Conservation (phyloP, 495 filamentous ascomycete genomes). For the Pseudomonodictys pantanalensis region DNA sequence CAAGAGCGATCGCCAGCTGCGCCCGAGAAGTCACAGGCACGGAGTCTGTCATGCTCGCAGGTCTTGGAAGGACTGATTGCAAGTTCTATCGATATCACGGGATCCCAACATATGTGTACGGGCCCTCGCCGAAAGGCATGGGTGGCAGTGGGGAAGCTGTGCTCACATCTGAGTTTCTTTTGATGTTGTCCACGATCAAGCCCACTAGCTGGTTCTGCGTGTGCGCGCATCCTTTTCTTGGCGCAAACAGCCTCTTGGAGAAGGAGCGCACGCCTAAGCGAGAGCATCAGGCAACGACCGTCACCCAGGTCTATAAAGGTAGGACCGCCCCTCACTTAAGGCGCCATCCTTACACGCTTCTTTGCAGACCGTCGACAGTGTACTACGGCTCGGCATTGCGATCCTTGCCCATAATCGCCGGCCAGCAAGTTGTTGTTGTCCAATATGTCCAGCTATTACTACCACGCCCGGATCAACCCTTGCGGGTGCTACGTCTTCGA, state of each 20-base stretch:
- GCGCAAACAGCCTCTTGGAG: no score
- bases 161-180: slow-evolving; percentile 18
- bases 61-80: slow-evolving; percentile 24
- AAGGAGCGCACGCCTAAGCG: no score
- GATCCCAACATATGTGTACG: slow-evolving; percentile 24
- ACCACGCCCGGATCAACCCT: neutral
- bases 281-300: no score
- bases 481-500: slow-evolving; percentile 28
- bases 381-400: no score
- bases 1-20: slow-evolving; percentile 9
- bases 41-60: slow-evolving; percentile 2
- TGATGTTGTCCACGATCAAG: no score
- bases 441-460: neutral
- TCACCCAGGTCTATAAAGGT: no score
- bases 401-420: neutral
- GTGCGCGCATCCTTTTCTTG: no score
- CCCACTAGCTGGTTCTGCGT: no score
- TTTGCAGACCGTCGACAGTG: no score
- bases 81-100: slow-evolving; percentile 28
- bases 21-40: neutral
- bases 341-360: no score
- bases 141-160: slow-evolving; percentile 18
- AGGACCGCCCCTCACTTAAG: no score
- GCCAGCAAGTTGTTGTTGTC: neutral
- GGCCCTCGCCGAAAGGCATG: slow-evolving; percentile 20